Conservation (phyloP, 768 basidiomycete genomes). For the Tephrocybe sp. region DNA sequence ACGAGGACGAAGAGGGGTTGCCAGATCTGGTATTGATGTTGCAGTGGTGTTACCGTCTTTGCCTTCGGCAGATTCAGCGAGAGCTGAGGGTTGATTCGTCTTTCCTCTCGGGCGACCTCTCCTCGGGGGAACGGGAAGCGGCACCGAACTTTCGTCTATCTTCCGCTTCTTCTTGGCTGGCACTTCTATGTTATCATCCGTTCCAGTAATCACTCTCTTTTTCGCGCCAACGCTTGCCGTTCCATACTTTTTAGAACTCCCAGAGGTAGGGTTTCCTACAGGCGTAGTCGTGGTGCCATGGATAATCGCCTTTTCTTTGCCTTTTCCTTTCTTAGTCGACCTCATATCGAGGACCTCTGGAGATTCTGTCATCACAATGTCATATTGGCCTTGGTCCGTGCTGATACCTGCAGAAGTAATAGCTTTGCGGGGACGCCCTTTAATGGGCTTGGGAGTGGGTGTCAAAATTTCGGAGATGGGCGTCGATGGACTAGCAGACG, state of each 20-base stretch:
- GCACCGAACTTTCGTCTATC: not conserved
- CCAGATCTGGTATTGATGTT: not conserved
- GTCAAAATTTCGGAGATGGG: not conserved
- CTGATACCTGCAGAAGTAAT: not conserved
- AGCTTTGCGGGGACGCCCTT: constrained; percentile 7
- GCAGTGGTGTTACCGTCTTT: not conserved
- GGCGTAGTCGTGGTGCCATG: not conserved
- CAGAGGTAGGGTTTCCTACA: not conserved
- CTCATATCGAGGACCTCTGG: constrained; percentile 15
- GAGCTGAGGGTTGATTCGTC: not conserved
- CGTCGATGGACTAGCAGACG: constrained; percentile 8
- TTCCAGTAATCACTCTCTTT: not conserved
- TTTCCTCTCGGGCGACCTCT: not conserved
- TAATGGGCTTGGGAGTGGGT: not conserved
- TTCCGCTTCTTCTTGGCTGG: constrained; percentile 13
- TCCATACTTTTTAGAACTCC: not conserved
- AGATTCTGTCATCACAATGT: not conserved
- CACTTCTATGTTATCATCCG: not conserved
- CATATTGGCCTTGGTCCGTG: constrained; percentile 4
- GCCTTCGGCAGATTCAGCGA: not conserved
- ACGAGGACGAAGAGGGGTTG: constrained; percentile 1
- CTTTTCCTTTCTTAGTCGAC: constrained; percentile 18
- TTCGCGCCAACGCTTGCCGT: not conserved
- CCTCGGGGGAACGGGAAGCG: not conserved
- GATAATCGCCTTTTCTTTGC: constrained; percentile 19